These are phyloP conservation scores for Jatropha podagrica DNA, from an alignment of 441 rosid genomes.

Conservation along the genomic window DNA sequence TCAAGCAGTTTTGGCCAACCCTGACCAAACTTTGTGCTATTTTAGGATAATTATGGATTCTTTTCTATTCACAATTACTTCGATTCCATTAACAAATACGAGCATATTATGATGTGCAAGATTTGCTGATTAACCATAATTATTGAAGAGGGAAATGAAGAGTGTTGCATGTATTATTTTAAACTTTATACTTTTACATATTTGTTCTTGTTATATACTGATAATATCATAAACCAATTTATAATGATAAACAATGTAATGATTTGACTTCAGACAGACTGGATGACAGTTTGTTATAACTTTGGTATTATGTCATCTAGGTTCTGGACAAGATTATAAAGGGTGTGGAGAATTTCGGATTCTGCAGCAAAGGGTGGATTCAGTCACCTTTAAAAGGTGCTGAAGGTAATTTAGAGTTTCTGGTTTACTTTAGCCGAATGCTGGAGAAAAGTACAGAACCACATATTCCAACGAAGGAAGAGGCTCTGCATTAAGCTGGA, in stretches of 20 bases:
- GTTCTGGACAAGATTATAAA: slow-evolving; percentile 72
- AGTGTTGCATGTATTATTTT: not conserved
- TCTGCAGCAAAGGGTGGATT: slow-evolving; percentile 70
- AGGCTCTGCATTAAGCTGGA: slow-evolving; percentile 5
- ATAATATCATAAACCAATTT: not conserved
- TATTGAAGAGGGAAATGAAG: not conserved
- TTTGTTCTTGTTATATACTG: not conserved
- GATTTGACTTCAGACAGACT: not conserved
- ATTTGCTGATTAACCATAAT: not conserved
- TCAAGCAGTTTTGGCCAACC: too few species aligned
- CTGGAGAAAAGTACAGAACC: slow-evolving; percentile 27
- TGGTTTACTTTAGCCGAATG: slow-evolving; percentile 58
- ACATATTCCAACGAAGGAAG: not conserved
- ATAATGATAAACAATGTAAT: not conserved
- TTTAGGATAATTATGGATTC: not conserved
- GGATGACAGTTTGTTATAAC: not conserved
- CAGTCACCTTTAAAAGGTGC: slow-evolving; percentile 94
- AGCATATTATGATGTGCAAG: not conserved
- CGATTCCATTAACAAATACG: not conserved
- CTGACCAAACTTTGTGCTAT: not conserved
- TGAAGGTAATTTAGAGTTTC: slow-evolving; percentile 88
- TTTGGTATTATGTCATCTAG: slow-evolving; percentile 26
- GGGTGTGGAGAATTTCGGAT: slow-evolving; percentile 76
- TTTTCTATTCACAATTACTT: not conserved
- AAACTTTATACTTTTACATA: not conserved